Conservation (phyloP, 345 rosid genomes). For the Citrus glauca region DNA sequence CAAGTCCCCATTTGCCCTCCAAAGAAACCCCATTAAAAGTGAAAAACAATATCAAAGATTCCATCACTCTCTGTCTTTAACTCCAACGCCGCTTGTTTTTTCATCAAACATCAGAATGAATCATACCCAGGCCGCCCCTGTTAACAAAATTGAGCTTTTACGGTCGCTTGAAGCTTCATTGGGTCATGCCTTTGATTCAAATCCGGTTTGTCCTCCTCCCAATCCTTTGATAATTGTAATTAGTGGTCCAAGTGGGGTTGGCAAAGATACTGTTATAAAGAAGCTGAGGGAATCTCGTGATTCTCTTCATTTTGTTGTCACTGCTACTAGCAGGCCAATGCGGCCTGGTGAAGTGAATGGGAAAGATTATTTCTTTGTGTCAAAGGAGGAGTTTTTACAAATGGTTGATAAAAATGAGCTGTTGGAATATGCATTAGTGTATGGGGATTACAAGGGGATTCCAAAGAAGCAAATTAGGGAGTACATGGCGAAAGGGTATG, state of each 20-base stretch:
- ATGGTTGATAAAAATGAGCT: constrained; percentile 76
- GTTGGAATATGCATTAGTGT: constrained; percentile 82
- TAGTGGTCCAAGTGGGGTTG: constrained; percentile 91
- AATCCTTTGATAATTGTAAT: constrained; percentile 68
- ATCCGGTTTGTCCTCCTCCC: constrained; percentile 48
- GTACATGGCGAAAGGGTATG: constrained; percentile 64
- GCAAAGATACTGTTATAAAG: constrained; percentile 84
- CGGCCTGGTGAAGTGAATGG: constrained; percentile 80
- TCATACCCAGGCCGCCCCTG: constrained; percentile 39
- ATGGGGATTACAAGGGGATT: constrained; percentile 90
- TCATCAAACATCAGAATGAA: constrained; percentile 46
- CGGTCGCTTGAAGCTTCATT: constrained; percentile 71
- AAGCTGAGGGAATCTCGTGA: constrained; percentile 53
- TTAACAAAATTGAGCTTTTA: constrained; percentile 53
- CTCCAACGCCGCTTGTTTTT: constrained; percentile 17
- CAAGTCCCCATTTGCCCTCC: background rate
- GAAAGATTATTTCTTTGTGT: constrained; percentile 71
- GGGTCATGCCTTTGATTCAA: constrained; percentile 44
- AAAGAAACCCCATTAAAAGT: background rate
- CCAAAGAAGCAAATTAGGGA: constrained; percentile 82
- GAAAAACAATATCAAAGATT: background rate
- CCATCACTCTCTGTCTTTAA: background rate
- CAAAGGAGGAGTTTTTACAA: constrained; percentile 59
- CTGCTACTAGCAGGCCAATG: constrained; percentile 76
- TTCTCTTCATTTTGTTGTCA: constrained; percentile 75